Percentiles rank a stretch among this genome's conserved stretches.
Evolutionary conservation across 2,329 filamentous ascomycete species (phyloP).

Genomic region (Fonsecaea nubica): DNA sequence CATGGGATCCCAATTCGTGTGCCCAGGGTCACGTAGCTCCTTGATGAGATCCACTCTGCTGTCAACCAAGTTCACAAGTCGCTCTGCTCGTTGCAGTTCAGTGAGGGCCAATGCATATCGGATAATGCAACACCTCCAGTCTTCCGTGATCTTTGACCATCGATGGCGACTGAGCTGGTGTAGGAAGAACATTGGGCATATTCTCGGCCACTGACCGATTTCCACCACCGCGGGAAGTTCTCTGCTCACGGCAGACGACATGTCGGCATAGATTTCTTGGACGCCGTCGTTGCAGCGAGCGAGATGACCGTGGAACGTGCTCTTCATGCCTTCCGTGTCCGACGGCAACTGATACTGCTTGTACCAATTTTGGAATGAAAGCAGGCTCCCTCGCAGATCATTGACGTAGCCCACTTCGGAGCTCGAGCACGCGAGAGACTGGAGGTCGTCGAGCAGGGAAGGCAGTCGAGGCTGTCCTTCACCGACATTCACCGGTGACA

Average conservation of each 20-base stretch:
- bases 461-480: background rate
- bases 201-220: no score
- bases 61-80: conserved; percentile 35
- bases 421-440: background rate
- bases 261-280: background rate
- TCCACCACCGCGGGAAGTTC: background rate
- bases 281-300: background rate
- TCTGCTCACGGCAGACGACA: background rate
- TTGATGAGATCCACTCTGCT: conserved; percentile 34
- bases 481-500: no score
- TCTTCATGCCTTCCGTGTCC: background rate
- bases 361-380: background rate
- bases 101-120: conserved; percentile 42
- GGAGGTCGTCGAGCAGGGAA: background rate
- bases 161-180: conserved; percentile 17
- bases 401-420: background rate
- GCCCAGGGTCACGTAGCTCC: conserved; percentile 54
- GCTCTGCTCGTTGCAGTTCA: conserved; percentile 41
- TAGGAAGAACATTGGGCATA: conserved; percentile 14
- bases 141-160: conserved; percentile 8
- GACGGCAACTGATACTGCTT: background rate
- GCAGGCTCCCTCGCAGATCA: conserved; percentile 6
- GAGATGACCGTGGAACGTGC: background rate
- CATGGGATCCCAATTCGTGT: conserved; percentile 63
- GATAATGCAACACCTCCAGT: conserved; percentile 40